Conservation (phyloP, 2,329 filamentous ascomycete species). For the Claviceps africana region DNA sequence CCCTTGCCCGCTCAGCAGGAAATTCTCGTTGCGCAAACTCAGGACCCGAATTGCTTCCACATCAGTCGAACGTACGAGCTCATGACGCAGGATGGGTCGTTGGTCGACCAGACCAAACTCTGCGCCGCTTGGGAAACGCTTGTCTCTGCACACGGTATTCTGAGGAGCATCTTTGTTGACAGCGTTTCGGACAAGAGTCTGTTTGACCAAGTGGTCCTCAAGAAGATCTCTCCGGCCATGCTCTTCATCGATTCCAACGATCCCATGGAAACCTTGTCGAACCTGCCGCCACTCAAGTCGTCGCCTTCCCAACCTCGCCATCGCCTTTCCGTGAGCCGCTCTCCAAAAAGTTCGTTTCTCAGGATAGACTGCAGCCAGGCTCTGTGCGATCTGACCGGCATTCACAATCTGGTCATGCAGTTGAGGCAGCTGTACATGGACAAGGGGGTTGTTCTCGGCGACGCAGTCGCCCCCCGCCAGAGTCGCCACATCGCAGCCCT, state of each 20-base stretch:
- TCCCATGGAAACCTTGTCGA: slow-evolving; percentile 23
- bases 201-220: slow-evolving; percentile 36
- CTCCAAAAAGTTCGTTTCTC: slow-evolving; percentile 27
- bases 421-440: slow-evolving; percentile 31
- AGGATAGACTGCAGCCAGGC: slow-evolving; percentile 38
- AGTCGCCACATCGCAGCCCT: slow-evolving; percentile 14
- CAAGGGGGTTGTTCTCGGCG: slow-evolving; percentile 15
- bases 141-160: slow-evolving; percentile 27
- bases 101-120: slow-evolving; percentile 29
- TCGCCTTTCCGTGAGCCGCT: slow-evolving; percentile 35
- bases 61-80: slow-evolving; percentile 35
- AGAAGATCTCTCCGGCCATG: slow-evolving; percentile 34
- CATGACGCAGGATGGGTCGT: slow-evolving; percentile 20
- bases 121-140: slow-evolving; percentile 37
- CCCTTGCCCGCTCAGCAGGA: slow-evolving; percentile 34
- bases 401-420: slow-evolving; percentile 32
- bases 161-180: slow-evolving; percentile 38
- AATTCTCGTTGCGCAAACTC: slow-evolving; percentile 32
- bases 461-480: slow-evolving; percentile 13
- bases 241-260: slow-evolving; percentile 34
- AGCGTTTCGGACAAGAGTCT: slow-evolving; percentile 33
- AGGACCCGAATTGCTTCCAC: slow-evolving; percentile 27
- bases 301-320: slow-evolving; percentile 30
- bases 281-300: slow-evolving; percentile 26
- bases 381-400: slow-evolving; percentile 33